Evolutionary conservation across 225 moss, liverwort and hornwort species (phyloP), one percentile per base, ranked within the genome.

Genomic region (Sphagnum tenellum): DNA sequence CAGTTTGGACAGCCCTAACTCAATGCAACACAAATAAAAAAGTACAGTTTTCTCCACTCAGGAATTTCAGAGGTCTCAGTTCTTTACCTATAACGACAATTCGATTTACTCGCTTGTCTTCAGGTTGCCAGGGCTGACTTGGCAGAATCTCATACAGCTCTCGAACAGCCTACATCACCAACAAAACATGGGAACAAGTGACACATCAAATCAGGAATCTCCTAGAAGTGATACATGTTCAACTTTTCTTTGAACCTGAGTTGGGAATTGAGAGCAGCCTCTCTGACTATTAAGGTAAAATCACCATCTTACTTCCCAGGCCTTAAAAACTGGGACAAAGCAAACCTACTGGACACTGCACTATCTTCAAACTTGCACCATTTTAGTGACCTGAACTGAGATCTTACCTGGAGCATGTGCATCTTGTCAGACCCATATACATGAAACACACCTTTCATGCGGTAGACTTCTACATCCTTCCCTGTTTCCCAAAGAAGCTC

Each of bases 81-180:
- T 4, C 49, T 11, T 14, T 49, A 88, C 90, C 90, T 81, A 90
- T 88, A 66, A 88, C 68, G 45, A 90, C 90, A 45, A 90, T 70
- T 49, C 79, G 79, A 55, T 77, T 90, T 64, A 66, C 69, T 55
- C 79, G 82, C 67, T 72, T 83, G 55, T 83, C 83, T 55, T 67
- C 72, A 45, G 70, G 63, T 64, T 61, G 74, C 90, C 90, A 90
- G 50, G 65, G 12, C 49, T 72, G 78, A 55, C 81, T 76, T 58
- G 90, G 86, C 71, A 90, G 70, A 66, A 90, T 74, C 76, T 90
- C 90, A 64, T 88, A 90, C 2, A 90, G 50, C 54, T 90, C 90
- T 13, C 90, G 85, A 71, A 90, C 90, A 67, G 81, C 90, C 90
- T 90, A 62, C 11, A 46, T 55, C 11, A 10, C 29, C 46, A 64